A percentile compares a stretch with the other conserved stretches of the same genome.
phyloP scores from a whole-genome alignment of 352 stramenopile species.

The Phytophthora ramorum region DNA sequence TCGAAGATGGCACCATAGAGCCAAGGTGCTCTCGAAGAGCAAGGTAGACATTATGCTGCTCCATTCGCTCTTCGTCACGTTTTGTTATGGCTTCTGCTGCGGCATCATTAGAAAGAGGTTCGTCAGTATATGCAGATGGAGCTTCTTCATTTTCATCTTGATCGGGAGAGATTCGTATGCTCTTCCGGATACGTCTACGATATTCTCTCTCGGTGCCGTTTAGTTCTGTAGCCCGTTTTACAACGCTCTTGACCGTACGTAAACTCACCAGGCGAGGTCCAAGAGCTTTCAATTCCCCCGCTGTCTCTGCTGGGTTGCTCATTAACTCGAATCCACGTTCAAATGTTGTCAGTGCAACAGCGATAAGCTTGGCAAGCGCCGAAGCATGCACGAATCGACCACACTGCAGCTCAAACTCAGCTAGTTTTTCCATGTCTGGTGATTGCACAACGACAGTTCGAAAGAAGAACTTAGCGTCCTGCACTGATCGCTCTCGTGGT shows the following conservation, averaged over 20 bases:
- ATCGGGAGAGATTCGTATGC: conserved; percentile 12
- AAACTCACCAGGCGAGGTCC: conserved; percentile 13
- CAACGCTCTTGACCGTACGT: conserved; percentile 31
- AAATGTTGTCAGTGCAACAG: conserved; percentile 32
- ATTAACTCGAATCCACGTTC: conserved; percentile 38
- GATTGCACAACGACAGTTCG: conserved; percentile 38
- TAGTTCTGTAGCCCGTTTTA: conserved; percentile 32
- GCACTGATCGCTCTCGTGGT: not conserved
- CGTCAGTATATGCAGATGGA: not conserved
- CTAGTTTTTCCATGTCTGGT: conserved; percentile 49
- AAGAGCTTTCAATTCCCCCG: conserved; percentile 8
- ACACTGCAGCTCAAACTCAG: conserved; percentile 50
- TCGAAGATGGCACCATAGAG: conserved; percentile 20
- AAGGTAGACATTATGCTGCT: conserved; percentile 47
- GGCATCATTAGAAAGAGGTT: conserved; percentile 4
- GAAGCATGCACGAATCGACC: conserved; percentile 43
- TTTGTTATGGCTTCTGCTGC: conserved; percentile 20
- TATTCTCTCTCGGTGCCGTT: conserved; percentile 29
- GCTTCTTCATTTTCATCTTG: conserved; percentile 24
- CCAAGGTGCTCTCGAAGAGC: conserved; percentile 47
- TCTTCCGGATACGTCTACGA: conserved; percentile 8
- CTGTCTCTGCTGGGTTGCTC: not conserved
- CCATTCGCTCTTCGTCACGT: conserved; percentile 38
- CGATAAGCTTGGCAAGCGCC: conserved; percentile 46
- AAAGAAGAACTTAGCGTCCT: conserved; percentile 51